These are phyloP conservation scores for Lizonia empirigonia DNA, from an alignment of 2,329 filamentous ascomycete species.

Conservation along the genomic window DNA sequence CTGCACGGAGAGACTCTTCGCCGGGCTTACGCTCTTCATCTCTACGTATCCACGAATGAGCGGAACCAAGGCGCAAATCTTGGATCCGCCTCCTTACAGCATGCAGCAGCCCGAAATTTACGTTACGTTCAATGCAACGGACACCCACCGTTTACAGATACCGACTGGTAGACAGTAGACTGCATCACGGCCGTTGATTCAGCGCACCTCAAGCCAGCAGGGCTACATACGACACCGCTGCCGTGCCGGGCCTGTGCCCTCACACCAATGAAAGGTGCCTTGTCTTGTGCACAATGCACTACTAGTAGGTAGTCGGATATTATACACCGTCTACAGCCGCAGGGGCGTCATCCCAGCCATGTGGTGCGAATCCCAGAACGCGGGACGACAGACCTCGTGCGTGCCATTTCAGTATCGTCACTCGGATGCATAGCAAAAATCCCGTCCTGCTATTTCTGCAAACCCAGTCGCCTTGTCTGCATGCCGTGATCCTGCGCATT, in stretches of 20 bases:
- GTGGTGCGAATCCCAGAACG: neutral
- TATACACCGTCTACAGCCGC: neutral
- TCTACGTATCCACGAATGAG: conserved; percentile 34
- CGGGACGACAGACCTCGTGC: neutral
- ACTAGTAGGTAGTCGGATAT: conserved; percentile 11
- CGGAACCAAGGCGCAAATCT: conserved; percentile 4
- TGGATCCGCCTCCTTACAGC: conserved; percentile 13
- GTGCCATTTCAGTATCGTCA: neutral
- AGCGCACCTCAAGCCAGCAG: conserved; percentile 8
- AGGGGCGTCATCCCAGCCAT: neutral
- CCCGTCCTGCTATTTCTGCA: conserved; percentile 11
- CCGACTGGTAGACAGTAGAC: neutral
- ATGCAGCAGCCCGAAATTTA: conserved; percentile 9
- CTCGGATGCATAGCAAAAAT: neutral
- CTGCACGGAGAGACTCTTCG: conserved; percentile 37
- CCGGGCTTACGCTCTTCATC: conserved; percentile 43
- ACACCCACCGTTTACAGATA: neutral
- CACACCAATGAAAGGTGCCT: neutral
- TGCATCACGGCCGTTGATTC: neutral
- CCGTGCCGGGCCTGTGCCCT: conserved; percentile 6
- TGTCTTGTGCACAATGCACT: conserved; percentile 6
- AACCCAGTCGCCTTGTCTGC: conserved; percentile 23
- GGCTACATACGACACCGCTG: conserved; percentile 25
- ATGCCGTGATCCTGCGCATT: conserved; percentile 28
- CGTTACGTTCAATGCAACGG: conserved; percentile 1